Evolutionary conservation across 495 filamentous ascomycete species (phyloP).

Genomic region (Jackrogersella minutella): DNA sequence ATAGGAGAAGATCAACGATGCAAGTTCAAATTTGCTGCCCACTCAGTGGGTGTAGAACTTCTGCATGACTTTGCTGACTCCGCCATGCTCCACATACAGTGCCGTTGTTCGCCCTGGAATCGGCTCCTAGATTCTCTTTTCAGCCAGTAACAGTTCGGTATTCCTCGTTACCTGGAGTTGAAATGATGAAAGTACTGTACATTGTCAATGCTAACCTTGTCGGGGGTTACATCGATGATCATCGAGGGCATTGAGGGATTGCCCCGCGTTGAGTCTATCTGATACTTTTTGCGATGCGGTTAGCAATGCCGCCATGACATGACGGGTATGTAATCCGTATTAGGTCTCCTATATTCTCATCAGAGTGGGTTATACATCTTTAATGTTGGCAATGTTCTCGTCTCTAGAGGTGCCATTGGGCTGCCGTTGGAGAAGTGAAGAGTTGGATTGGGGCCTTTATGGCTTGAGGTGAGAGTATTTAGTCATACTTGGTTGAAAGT

Average conservation of each 20-base stretch:
- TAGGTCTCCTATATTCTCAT: not conserved
- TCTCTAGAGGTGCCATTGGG: too few species aligned
- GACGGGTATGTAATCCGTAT: not conserved
- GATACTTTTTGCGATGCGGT: conserved; percentile 28
- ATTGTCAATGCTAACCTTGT: conserved; percentile 26
- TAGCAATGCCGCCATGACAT: too few species aligned
- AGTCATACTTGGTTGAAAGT: not conserved
- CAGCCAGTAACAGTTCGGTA: conserved; percentile 32
- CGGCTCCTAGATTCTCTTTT: conserved; percentile 17
- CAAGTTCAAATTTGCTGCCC: conserved; percentile 31
- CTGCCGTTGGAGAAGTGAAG: not conserved
- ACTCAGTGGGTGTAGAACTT: conserved; percentile 32
- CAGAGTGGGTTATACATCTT: too few species aligned
- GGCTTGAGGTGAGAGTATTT: not conserved
- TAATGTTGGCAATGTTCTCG: too few species aligned
- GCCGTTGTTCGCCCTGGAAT: conserved; percentile 31
- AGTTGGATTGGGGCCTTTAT: not conserved
- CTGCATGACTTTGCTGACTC: conserved; percentile 43
- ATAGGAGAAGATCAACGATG: conserved; percentile 32
- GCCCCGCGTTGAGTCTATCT: conserved; percentile 32
- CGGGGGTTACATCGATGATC: conserved; percentile 33
- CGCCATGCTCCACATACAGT: conserved; percentile 33
- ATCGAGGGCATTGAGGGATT: conserved; percentile 32
- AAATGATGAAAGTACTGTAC: conserved; percentile 30
- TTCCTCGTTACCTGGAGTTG: conserved; percentile 25